Evolutionary conservation across 179 eudicot genomes (phyloP).

Genomic region (Beta lomatogona): DNA sequence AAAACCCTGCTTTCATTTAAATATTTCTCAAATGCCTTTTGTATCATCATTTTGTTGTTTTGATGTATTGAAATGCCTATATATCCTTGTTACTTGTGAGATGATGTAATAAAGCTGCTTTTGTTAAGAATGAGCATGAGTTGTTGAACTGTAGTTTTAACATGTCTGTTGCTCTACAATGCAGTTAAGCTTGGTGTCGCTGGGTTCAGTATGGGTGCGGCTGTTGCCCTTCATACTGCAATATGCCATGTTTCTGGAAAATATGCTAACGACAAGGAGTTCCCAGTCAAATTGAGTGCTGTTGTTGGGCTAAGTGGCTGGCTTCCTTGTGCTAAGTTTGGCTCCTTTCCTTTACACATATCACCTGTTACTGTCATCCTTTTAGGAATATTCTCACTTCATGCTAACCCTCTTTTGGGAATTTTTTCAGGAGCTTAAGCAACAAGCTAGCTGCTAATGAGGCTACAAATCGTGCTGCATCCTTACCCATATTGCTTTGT

Average conservation of each 20-base stretch:
- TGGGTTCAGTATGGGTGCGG: constrained; percentile 62
- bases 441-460: constrained; percentile 37
- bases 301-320: constrained; percentile 58
- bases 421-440: constrained; percentile 38
- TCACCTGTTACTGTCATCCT: background rate
- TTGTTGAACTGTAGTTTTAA: constrained; percentile 5
- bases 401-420: constrained; percentile 8
- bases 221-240: constrained; percentile 47
- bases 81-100: background rate
- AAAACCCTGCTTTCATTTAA: background rate
- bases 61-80: background rate
- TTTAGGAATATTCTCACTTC: background rate
- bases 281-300: constrained; percentile 39
- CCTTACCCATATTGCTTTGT: constrained; percentile 49
- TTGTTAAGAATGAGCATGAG: background rate
- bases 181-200: constrained; percentile 54
- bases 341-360: constrained; percentile 6
- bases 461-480: constrained; percentile 47
- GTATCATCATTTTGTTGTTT: background rate
- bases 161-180: constrained; percentile 13
- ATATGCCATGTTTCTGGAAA: constrained; percentile 39
- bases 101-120: background rate
- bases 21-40: background rate
- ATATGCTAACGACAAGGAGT: constrained; percentile 41
- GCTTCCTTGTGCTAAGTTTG: constrained; percentile 54